A percentile compares a stretch with the other conserved stretches of the same genome.
These are phyloP conservation scores for Xylaria sp. DNA, from an alignment of 2,329 filamentous ascomycete genomes.

Conservation along the genomic window DNA sequence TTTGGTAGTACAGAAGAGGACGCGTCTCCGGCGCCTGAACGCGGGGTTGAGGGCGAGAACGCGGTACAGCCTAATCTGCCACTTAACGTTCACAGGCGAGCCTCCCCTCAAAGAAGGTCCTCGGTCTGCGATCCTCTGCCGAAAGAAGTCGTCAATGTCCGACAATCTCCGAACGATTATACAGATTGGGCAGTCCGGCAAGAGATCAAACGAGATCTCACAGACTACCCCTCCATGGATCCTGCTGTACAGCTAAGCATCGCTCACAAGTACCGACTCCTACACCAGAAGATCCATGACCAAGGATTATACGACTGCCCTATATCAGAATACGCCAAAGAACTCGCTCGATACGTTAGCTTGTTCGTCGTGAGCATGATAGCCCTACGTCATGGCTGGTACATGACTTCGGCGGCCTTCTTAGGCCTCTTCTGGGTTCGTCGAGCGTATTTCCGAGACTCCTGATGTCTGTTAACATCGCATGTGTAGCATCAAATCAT, in stretches of 20 bases:
- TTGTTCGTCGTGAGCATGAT: slow-evolving; percentile 63
- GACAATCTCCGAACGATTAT: slow-evolving; percentile 46
- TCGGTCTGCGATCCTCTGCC: slow-evolving; percentile 1
- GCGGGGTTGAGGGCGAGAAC: slow-evolving; percentile 11
- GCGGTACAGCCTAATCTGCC: not conserved
- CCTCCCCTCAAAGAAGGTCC: not conserved
- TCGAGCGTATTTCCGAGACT: slow-evolving; percentile 11
- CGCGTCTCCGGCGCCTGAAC: slow-evolving; percentile 3
- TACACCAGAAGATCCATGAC: slow-evolving; percentile 66
- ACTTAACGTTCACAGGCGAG: slow-evolving; percentile 9
- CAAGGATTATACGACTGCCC: slow-evolving; percentile 69
- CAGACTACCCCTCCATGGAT: slow-evolving; percentile 65
- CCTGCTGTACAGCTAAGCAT: slow-evolving; percentile 65
- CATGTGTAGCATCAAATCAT: slow-evolving; percentile 70
- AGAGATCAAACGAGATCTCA: slow-evolving; percentile 51
- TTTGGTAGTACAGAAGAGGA: slow-evolving; percentile 5
- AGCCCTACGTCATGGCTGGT: slow-evolving; percentile 63
- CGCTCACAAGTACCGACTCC: slow-evolving; percentile 62
- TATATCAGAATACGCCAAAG: slow-evolving; percentile 68
- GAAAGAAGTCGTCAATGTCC: slow-evolving; percentile 6
- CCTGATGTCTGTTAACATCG: slow-evolving; percentile 37
- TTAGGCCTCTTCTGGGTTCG: slow-evolving; percentile 71
- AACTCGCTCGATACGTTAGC: slow-evolving; percentile 63
- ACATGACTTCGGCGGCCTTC: slow-evolving; percentile 66
- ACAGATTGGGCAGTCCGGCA: slow-evolving; percentile 53